Percentiles rank a stretch among this genome's conserved stretches.
Conservation (phyloP, 2,329 filamentous ascomycete species). For the Clonostachys chloroleuca region DNA sequence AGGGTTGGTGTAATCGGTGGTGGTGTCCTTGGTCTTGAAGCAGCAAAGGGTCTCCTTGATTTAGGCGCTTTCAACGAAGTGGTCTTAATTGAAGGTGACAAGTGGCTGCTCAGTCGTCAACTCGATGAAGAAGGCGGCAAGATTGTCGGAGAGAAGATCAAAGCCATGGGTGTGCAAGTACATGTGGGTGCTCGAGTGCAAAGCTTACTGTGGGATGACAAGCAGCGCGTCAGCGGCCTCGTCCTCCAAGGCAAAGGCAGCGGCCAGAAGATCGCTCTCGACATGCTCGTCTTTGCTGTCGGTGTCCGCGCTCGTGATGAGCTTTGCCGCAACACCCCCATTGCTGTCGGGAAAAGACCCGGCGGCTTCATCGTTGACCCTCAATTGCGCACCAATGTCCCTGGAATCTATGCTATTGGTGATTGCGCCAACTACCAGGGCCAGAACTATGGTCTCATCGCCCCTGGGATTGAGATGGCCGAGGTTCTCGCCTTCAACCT, state of each 20-base stretch:
- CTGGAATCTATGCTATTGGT: constrained; percentile 80
- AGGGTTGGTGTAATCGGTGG: constrained; percentile 78
- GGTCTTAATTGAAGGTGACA: constrained; percentile 75
- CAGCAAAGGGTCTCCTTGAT: constrained; percentile 89
- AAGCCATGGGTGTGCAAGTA: constrained; percentile 76
- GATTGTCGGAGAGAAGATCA: constrained; percentile 79
- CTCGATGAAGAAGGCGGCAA: constrained; percentile 76
- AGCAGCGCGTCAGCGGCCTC: constrained; percentile 68
- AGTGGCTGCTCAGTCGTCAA: constrained; percentile 79
- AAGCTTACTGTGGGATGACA: constrained; percentile 64
- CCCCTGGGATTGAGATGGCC: constrained; percentile 88
- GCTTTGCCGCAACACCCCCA: constrained; percentile 63
- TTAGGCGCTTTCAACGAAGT: constrained; percentile 70
- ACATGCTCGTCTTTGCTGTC: constrained; percentile 85
- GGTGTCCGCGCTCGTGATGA: constrained; percentile 80
- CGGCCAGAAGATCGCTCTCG: constrained; percentile 65
- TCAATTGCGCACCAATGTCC: constrained; percentile 63
- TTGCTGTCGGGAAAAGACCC: constrained; percentile 61
- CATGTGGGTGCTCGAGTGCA: constrained; percentile 72
- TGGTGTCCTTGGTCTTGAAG: constrained; percentile 80
- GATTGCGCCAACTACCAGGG: constrained; percentile 89
- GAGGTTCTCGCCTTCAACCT: constrained; percentile 89
- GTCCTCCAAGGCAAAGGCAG: constrained; percentile 69
- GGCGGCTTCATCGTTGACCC: constrained; percentile 72
- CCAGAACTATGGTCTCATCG: constrained; percentile 85